Percentiles rank a stretch among this genome's conserved stretches.
phyloP scores from a whole-genome alignment of 202 grass and related monocot species.

The Carex arenaria region DNA sequence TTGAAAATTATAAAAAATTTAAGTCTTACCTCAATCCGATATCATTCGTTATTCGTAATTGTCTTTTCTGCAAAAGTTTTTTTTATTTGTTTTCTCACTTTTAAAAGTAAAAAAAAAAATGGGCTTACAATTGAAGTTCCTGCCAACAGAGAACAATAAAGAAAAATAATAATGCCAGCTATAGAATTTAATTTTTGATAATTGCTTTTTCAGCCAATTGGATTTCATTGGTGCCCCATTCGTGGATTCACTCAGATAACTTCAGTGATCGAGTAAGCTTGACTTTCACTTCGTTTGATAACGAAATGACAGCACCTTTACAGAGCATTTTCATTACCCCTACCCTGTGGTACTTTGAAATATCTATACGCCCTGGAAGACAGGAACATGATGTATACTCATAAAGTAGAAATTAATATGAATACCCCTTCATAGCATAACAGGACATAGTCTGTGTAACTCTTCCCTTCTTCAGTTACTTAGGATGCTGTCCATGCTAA shows the following conservation, averaged over 20 bases:
- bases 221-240: conserved; percentile 47
- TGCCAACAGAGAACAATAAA: background rate
- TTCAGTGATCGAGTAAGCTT: conserved; percentile 45
- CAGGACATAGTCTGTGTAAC: background rate
- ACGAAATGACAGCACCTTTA: background rate
- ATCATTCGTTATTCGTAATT: background rate
- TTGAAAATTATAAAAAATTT: background rate
- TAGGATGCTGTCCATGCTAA: background rate
- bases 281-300: background rate
- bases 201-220: conserved; percentile 37
- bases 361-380: background rate
- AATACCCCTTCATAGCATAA: background rate
- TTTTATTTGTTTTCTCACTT: background rate
- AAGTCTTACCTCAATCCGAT: background rate
- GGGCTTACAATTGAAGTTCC: background rate
- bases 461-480: background rate
- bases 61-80: background rate
- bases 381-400: background rate
- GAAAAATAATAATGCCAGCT: background rate
- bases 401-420: background rate
- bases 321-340: background rate
- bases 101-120: background rate
- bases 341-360: background rate
- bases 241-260: conserved; percentile 35
- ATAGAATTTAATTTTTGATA: conserved; percentile 9